Conservation (phyloP, 768 basidiomycete genomes). For the Boletus bicolor region DNA sequence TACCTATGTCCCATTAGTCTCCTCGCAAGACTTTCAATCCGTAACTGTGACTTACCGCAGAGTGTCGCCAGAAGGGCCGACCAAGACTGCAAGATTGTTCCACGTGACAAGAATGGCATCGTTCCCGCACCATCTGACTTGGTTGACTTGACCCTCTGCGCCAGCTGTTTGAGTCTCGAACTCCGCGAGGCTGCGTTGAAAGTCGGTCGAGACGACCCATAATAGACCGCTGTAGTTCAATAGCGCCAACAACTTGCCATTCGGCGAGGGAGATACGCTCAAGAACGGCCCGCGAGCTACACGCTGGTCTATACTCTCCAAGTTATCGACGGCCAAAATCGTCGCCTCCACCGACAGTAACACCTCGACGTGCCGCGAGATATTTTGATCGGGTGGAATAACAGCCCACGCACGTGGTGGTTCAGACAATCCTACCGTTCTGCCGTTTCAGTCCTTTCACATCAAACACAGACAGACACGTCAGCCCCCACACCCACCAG, state of each 20-base stretch:
- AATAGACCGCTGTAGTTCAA: slow-evolving; percentile 69
- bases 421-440: slow-evolving; percentile 58
- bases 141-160: slow-evolving; percentile 56
- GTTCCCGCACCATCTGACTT: slow-evolving; percentile 94
- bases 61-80: slow-evolving; percentile 90
- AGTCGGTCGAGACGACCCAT: slow-evolving; percentile 95
- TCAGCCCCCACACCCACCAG: slow-evolving; percentile 53
- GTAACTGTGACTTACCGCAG: slow-evolving; percentile 56
- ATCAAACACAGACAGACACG: neutral
- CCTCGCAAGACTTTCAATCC: neutral
- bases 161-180: slow-evolving; percentile 66
- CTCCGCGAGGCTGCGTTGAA: slow-evolving; percentile 84
- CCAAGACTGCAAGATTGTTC: slow-evolving; percentile 71
- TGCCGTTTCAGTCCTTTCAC: slow-evolving; percentile 2
- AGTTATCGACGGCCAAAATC: slow-evolving; percentile 81
- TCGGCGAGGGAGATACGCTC: slow-evolving; percentile 86
- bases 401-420: slow-evolving; percentile 84
- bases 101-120: slow-evolving; percentile 90
- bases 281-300: slow-evolving; percentile 86
- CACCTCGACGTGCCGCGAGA: slow-evolving; percentile 88
- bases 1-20: slow-evolving; percentile 50
- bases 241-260: slow-evolving; percentile 88
- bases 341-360: slow-evolving; percentile 78
- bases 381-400: slow-evolving; percentile 85
- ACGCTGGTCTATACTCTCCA: slow-evolving; percentile 86